Evolutionary conservation across 108 stramenopile species (phyloP).

Genomic region (Conticribra weissflogii): DNA sequence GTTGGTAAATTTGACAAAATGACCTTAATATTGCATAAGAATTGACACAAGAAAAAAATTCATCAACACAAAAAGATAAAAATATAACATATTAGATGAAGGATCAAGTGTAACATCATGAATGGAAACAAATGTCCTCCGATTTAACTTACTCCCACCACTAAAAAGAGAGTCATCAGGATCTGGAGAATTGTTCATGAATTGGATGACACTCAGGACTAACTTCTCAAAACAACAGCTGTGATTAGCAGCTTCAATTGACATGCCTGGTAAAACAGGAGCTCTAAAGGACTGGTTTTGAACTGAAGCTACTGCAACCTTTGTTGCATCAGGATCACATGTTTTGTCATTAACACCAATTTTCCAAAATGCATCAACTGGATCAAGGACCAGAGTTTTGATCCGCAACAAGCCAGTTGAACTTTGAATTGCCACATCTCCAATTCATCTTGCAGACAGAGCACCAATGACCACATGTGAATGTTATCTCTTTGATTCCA

Average conservation of each 20-base stretch:
- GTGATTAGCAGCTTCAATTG: not conserved
- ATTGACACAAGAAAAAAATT: too few relatives aligned
- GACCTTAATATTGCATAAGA: too few relatives aligned
- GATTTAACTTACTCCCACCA: constrained; percentile 5
- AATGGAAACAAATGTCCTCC: constrained; percentile 4
- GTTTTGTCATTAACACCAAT: not conserved
- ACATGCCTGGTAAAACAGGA: not conserved
- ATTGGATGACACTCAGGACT: not conserved
- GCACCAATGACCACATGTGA: constrained; percentile 1
- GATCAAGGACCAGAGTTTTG: not conserved
- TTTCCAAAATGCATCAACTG: not conserved
- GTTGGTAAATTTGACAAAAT: not conserved
- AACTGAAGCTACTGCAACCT: not conserved
- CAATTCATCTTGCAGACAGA: constrained; percentile 2
- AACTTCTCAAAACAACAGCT: not conserved
- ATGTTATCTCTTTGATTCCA: not conserved
- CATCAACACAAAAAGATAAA: too few relatives aligned
- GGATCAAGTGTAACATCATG: constrained; percentile 9
- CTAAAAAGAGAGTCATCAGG: constrained; percentile 6
- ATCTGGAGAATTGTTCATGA: not conserved
- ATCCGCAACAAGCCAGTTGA: not conserved
- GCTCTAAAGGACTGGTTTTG: not conserved
- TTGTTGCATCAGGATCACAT: not conserved
- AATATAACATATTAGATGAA: not conserved
- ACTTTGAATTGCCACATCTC: not conserved